A percentile compares a stretch with the other conserved stretches of the same genome.
phyloP scores from a whole-genome alignment of 768 basidiomycete species.

The Phlebiopsis gigantea region DNA sequence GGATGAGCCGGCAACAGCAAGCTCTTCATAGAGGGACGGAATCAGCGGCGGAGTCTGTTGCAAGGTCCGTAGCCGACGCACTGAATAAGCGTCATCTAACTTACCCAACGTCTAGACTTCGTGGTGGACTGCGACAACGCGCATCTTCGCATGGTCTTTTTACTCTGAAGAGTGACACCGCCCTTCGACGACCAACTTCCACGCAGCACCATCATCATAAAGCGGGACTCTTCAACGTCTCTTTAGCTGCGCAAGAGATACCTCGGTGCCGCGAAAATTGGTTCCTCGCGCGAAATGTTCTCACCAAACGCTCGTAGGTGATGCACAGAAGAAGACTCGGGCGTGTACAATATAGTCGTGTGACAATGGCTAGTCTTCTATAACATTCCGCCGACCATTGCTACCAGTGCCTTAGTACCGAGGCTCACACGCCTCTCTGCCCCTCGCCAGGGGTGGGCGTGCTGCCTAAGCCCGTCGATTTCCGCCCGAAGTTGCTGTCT shows the following conservation, averaged over 20 bases:
- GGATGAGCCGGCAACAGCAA: conserved; percentile 2
- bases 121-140: not conserved
- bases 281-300: not conserved
- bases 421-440: conserved; percentile 50
- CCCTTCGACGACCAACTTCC: not conserved
- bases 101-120: not conserved
- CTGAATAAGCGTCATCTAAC: conserved; percentile 1
- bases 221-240: not conserved
- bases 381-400: conserved; percentile 66
- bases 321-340: not conserved
- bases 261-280: conserved; percentile 5
- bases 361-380: conserved; percentile 21
- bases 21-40: not conserved
- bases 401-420: conserved; percentile 59
- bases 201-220: not conserved
- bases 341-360: not conserved
- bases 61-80: conserved; percentile 2
- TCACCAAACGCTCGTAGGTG: not conserved
- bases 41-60: conserved; percentile 8
- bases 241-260: not conserved
- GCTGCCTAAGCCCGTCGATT: conserved; percentile 42
- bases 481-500: conserved; percentile 49
- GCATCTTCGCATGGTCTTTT: not conserved
- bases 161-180: not conserved
- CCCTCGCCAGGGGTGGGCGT: conserved; percentile 57